Conservation (phyloP, 2,329 filamentous ascomycete species). For the Hymenoscyphus occultus region DNA sequence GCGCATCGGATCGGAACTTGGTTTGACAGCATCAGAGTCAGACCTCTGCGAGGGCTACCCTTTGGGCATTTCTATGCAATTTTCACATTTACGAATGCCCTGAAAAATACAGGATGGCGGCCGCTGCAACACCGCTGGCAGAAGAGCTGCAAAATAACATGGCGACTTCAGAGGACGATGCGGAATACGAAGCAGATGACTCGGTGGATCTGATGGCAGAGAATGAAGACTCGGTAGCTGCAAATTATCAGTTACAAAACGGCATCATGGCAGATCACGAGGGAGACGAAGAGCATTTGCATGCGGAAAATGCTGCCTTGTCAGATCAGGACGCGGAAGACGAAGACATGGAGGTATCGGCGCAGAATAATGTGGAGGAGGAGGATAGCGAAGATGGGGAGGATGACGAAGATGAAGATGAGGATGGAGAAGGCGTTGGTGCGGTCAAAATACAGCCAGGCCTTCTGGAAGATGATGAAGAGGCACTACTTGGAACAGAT, state of each 20-base stretch:
- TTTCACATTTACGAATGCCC: conserved; percentile 24
- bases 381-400: conserved; percentile 42
- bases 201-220: conserved; percentile 30
- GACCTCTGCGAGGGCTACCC: not conserved
- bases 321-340: conserved; percentile 40
- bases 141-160: conserved; percentile 35
- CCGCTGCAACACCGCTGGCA: conserved; percentile 34
- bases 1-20: not conserved
- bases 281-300: conserved; percentile 32
- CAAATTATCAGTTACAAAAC: conserved; percentile 37
- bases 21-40: not conserved
- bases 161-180: conserved; percentile 37
- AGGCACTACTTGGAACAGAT: conserved; percentile 32
- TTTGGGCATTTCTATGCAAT: not conserved
- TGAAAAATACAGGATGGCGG: conserved; percentile 29
- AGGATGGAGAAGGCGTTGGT: conserved; percentile 37
- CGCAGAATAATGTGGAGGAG: conserved; percentile 39
- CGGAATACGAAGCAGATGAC: conserved; percentile 37
- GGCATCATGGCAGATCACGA: conserved; percentile 31
- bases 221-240: conserved; percentile 34
- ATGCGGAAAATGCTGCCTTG: conserved; percentile 21
- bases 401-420: conserved; percentile 42
- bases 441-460: conserved; percentile 38
- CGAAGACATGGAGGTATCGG: conserved; percentile 31
- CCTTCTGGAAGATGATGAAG: conserved; percentile 37